phyloP scores from a whole-genome alignment of 257 asterid genomes.

The Salvia hispanica region DNA sequence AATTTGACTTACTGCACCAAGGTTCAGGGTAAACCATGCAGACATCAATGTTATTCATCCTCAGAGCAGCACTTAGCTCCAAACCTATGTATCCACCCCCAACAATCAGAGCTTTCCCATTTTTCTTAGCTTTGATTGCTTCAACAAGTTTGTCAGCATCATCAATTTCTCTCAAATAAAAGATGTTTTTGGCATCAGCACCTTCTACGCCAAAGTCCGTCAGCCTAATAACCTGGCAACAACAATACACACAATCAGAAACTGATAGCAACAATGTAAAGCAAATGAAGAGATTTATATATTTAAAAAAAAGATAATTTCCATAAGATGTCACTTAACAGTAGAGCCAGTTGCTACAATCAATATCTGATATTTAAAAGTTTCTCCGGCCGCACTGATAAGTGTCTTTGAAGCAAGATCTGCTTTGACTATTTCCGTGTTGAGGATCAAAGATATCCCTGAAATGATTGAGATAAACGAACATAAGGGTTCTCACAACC shows the following conservation, averaged over 20 bases:
- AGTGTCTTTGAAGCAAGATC: conserved; percentile 84
- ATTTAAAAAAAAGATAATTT: neutral
- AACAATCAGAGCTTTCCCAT: conserved; percentile 82
- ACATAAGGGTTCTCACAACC: conserved; percentile 21
- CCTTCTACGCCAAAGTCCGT: conserved; percentile 86
- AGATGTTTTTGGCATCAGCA: conserved; percentile 86
- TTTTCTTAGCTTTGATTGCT: conserved; percentile 75
- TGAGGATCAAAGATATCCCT: conserved; percentile 86
- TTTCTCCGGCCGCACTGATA: conserved; percentile 66
- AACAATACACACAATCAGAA: conserved; percentile 31
- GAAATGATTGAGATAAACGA: conserved; percentile 35
- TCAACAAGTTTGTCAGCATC: conserved; percentile 93
- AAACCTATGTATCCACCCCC: conserved; percentile 98
- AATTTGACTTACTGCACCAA: conserved; percentile 89
- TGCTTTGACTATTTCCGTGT: conserved; percentile 84
- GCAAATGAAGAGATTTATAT: neutral
- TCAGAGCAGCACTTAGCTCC: conserved; percentile 93
- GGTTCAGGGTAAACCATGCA: conserved; percentile 97
- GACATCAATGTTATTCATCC: conserved; percentile 67
- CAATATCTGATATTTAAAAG: conserved; percentile 56
- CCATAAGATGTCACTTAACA: conserved; percentile 41
- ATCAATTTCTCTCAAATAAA: conserved; percentile 81
- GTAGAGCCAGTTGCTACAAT: conserved; percentile 89
- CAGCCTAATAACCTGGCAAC: conserved; percentile 68
- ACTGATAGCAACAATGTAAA: conserved; percentile 11